Conservation (phyloP, 164 flowering plant species). For the Sextonia rubra region DNA sequence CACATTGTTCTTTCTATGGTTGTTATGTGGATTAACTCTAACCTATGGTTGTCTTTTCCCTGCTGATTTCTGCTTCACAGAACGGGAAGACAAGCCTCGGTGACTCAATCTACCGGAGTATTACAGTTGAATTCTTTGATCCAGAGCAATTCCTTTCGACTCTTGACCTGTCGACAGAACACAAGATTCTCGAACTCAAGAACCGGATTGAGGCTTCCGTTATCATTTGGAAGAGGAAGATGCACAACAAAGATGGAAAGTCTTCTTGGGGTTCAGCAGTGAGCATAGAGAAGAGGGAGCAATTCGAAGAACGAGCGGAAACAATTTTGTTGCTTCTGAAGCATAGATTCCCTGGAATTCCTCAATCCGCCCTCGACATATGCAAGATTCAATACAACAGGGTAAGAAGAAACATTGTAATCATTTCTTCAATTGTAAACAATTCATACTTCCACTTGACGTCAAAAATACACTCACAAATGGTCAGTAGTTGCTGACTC, state of each 20-base stretch:
- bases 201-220: constrained; percentile 87
- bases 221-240: constrained; percentile 81
- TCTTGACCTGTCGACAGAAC: constrained; percentile 70
- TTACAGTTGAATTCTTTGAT: constrained; percentile 76
- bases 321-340: constrained; percentile 71
- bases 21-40: neutral
- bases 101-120: constrained; percentile 64
- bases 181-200: constrained; percentile 74
- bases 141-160: constrained; percentile 63
- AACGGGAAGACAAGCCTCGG: constrained; percentile 86
- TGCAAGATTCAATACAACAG: constrained; percentile 70
- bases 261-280: constrained; percentile 80
- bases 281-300: constrained; percentile 77
- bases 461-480: no score
- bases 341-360: constrained; percentile 75
- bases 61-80: constrained; percentile 21
- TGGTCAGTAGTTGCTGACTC: no score
- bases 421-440: no score
- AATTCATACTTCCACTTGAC: no score
- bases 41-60: neutral
- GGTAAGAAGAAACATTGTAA: constrained; percentile 27
- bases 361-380: constrained; percentile 84
- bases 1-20: neutral
- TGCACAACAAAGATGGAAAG: constrained; percentile 64
- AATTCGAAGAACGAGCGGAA: constrained; percentile 87